Percentiles rank a stretch among this genome's conserved stretches.
Conservation (phyloP, 108 stramenopile species). For the Conticribra guillardii region DNA sequence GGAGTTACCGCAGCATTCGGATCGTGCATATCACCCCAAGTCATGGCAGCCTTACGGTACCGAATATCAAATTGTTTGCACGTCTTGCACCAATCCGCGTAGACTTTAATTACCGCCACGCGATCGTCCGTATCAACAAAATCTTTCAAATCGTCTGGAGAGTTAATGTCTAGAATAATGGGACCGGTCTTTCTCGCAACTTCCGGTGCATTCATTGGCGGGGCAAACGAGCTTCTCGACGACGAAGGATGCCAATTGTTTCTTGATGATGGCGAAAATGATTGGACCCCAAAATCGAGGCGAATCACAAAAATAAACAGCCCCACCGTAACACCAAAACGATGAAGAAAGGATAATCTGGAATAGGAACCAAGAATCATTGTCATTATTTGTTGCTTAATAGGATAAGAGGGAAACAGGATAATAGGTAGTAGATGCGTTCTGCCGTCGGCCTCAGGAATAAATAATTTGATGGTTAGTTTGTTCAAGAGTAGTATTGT, state of each 20-base stretch:
- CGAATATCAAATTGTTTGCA: slow-evolving; percentile 40
- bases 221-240: not conserved
- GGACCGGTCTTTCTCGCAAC: not conserved
- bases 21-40: slow-evolving; percentile 13
- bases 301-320: too few species aligned
- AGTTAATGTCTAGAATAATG: not conserved
- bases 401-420: too few species aligned
- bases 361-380: too few species aligned
- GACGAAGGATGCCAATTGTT: not conserved
- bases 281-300: too few species aligned
- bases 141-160: not conserved
- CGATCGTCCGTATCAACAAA: slow-evolving; percentile 6
- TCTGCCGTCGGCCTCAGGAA: too few species aligned
- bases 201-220: not conserved
- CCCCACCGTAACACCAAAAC: too few species aligned
- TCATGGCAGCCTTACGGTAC: slow-evolving; percentile 34
- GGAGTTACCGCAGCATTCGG: not conserved
- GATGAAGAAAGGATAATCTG: too few species aligned
- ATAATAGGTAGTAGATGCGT: too few species aligned
- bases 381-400: too few species aligned
- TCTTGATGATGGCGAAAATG: not conserved
- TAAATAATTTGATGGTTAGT: too few species aligned
- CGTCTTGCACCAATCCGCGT: slow-evolving; percentile 54
- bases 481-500: too few species aligned
- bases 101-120: slow-evolving; percentile 29